These are phyloP conservation scores for Populus simonii DNA, from an alignment of 345 rosid genomes.

Conservation along the genomic window DNA sequence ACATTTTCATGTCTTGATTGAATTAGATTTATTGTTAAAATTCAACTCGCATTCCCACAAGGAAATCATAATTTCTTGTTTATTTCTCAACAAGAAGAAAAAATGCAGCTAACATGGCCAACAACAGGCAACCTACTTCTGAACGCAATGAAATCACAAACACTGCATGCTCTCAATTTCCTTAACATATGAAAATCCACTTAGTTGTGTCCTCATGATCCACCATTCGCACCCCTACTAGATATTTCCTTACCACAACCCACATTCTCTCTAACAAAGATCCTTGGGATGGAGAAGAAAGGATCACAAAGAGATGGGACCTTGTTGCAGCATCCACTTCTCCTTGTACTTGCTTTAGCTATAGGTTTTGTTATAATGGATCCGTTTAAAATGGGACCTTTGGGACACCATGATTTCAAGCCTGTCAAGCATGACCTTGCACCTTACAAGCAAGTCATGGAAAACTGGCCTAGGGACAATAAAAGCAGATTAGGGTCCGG, in stretches of 20 bases:
- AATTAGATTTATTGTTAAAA: background rate
- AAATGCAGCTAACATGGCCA: constrained; percentile 22
- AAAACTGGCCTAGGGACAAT: constrained; percentile 81
- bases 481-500: constrained; percentile 57
- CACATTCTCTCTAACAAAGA: background rate
- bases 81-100: background rate
- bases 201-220: background rate
- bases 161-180: background rate
- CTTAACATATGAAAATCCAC: background rate
- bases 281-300: constrained; percentile 18
- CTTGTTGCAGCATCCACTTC: constrained; percentile 26
- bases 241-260: background rate
- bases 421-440: constrained; percentile 89
- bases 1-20: background rate
- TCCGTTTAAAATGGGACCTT: constrained; percentile 72
- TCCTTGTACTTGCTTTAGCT: constrained; percentile 42
- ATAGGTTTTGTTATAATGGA: constrained; percentile 63
- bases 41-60: background rate
- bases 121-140: constrained; percentile 18
- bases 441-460: constrained; percentile 80
- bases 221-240: background rate
- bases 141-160: constrained; percentile 1
- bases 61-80: background rate
- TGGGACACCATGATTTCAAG: constrained; percentile 66
- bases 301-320: background rate